phyloP scores from a whole-genome alignment of 179 eudicot genomes.

The Amaranthus tricolor region DNA sequence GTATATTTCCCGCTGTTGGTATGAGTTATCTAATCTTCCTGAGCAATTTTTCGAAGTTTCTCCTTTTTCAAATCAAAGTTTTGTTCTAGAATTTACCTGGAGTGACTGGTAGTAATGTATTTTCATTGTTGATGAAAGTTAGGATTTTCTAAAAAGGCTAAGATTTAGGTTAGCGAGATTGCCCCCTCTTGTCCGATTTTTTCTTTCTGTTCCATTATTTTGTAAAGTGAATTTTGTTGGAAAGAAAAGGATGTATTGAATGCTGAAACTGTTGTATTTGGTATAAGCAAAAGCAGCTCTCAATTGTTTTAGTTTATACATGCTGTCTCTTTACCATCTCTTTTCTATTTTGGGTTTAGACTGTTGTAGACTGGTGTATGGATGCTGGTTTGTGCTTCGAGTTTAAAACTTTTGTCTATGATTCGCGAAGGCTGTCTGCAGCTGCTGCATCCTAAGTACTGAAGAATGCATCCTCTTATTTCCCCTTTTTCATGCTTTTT shows the following conservation, averaged over 20 bases:
- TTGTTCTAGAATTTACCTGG: conserved; percentile 21
- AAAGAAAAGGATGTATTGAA: conserved; percentile 19
- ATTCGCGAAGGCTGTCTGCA: no score
- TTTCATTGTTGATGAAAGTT: conserved; percentile 22
- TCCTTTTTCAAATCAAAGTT: conserved; percentile 16
- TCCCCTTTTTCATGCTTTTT: no score
- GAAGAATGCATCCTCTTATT: no score
- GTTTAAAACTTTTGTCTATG: no score
- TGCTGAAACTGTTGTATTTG: conserved; percentile 27
- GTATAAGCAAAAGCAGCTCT: conserved; percentile 26
- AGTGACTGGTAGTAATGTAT: conserved; percentile 20
- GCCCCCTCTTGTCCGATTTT: conserved; percentile 14
- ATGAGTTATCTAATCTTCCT: conserved; percentile 12
- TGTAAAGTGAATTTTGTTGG: conserved; percentile 36
- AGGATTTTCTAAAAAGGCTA: conserved; percentile 14
- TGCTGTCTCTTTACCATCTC: not conserved
- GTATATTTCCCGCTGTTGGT: conserved; percentile 13
- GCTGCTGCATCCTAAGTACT: no score
- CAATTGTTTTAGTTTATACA: conserved; percentile 2
- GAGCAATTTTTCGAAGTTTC: conserved; percentile 13
- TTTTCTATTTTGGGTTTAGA: not conserved
- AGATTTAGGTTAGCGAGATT: conserved; percentile 27
- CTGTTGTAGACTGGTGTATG: not conserved
- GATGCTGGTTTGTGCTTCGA: not conserved
- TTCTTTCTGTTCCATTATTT: conserved; percentile 15